Evolutionary conservation across 306 rosid species (phyloP).

Genomic region (Cucurbita ficifolia): DNA sequence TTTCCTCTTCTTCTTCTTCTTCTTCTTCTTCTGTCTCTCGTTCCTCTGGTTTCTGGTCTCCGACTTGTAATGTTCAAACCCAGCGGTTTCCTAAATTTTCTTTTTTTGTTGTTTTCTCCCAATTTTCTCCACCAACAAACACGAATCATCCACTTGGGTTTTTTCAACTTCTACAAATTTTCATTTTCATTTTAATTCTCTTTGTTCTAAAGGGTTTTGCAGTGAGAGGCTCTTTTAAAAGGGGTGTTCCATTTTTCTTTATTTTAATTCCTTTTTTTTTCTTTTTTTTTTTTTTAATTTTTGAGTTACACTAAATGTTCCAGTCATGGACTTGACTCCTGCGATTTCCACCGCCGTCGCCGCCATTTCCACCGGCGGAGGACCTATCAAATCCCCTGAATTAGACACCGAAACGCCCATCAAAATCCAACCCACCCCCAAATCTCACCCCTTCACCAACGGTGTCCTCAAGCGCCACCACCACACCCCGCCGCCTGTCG

Average conservation of each 20-base stretch:
- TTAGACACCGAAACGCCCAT: conserved; percentile 29
- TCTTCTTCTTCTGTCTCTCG: not conserved
- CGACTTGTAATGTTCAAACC: not conserved
- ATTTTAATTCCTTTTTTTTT: not conserved
- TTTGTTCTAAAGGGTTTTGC: not conserved
- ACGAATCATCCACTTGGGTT: not conserved
- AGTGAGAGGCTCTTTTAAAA: not conserved
- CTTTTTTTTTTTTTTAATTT: not conserved
- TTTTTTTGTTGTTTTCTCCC: not conserved
- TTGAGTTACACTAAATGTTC: conserved; percentile 2
- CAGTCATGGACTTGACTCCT: conserved; percentile 8
- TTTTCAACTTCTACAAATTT: not conserved
- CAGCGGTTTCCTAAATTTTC: not conserved
- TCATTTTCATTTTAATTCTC: not conserved
- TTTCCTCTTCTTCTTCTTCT: not conserved
- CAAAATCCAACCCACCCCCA: conserved; percentile 7
- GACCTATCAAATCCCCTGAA: conserved; percentile 6
- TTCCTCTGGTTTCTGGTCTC: not conserved
- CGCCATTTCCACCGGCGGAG: not conserved
- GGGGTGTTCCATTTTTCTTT: not conserved
- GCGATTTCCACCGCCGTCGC: not conserved
- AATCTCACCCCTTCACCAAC: conserved; percentile 11
- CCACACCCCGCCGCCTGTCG: conserved; percentile 8
- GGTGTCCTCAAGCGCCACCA: conserved; percentile 30
- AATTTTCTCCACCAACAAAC: not conserved